Conservation (phyloP, 768 basidiomycete species). For the Serendipita sp. region DNA sequence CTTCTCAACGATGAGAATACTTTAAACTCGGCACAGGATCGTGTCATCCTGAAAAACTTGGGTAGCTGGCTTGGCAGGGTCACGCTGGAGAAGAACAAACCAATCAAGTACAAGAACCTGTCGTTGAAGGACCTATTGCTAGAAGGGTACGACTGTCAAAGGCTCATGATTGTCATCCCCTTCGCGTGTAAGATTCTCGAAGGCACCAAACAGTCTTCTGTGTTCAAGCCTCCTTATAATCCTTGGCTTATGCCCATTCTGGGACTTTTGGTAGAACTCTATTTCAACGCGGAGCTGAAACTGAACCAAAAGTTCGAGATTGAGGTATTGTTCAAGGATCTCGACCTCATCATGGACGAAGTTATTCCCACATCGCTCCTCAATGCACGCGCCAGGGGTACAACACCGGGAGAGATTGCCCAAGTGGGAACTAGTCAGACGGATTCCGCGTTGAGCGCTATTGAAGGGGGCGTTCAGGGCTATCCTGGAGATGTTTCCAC, state of each 20-base stretch:
- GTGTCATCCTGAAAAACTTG: constrained; percentile 79
- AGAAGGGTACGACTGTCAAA: constrained; percentile 84
- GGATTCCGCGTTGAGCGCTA: not conserved
- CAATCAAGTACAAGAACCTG: constrained; percentile 82
- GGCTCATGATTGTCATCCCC: constrained; percentile 85
- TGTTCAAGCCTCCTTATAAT: constrained; percentile 82
- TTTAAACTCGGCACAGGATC: constrained; percentile 68
- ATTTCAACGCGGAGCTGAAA: constrained; percentile 90
- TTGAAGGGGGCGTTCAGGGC: not conserved
- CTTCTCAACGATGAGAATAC: constrained; percentile 87
- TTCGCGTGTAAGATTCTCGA: constrained; percentile 97
- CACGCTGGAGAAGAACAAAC: constrained; percentile 81
- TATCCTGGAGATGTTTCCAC: not conserved
- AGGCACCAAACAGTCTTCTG: constrained; percentile 71
- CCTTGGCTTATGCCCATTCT: constrained; percentile 98
- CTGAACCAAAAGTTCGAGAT: constrained; percentile 97
- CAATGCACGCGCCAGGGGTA: constrained; percentile 42
- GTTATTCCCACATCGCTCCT: constrained; percentile 74
- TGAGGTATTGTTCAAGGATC: constrained; percentile 83
- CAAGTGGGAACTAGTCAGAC: not conserved
- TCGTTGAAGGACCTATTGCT: constrained; percentile 96
- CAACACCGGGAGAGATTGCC: not conserved
- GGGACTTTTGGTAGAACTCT: constrained; percentile 82
- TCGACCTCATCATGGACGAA: constrained; percentile 71
- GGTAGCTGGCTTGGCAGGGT: constrained; percentile 89